Evolutionary conservation across 768 basidiomycete genomes (phyloP).

Genomic region (Crassisporium funariophilum): DNA sequence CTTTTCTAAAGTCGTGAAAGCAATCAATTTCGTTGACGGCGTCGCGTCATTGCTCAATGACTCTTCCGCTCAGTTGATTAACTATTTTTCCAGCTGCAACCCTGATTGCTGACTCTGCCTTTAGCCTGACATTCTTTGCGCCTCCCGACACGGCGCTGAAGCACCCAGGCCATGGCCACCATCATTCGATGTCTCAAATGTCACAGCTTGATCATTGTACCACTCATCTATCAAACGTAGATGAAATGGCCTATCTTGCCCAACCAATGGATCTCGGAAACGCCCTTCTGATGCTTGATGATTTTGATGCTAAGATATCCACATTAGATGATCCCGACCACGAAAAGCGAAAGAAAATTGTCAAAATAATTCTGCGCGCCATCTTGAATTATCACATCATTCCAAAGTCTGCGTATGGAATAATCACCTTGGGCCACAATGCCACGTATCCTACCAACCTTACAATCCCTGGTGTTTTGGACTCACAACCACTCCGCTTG

Average conservation of each 20-base stretch:
- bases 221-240: background rate
- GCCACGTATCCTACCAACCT: slow-evolving; percentile 55
- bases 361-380: slow-evolving; percentile 55
- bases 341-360: slow-evolving; percentile 52
- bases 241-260: slow-evolving; percentile 25
- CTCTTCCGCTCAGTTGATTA: slow-evolving; percentile 34
- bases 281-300: slow-evolving; percentile 40
- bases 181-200: slow-evolving; percentile 5
- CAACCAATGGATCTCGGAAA: slow-evolving; percentile 30
- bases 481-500: slow-evolving; percentile 47
- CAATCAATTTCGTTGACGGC: slow-evolving; percentile 41
- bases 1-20: slow-evolving; percentile 42
- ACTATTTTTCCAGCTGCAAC: background rate
- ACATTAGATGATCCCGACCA: slow-evolving; percentile 38
- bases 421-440: slow-evolving; percentile 47
- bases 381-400: slow-evolving; percentile 63
- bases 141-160: slow-evolving; percentile 47
- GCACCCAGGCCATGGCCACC: slow-evolving; percentile 19
- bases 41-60: slow-evolving; percentile 41
- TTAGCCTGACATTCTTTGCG: slow-evolving; percentile 58
- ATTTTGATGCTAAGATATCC: slow-evolving; percentile 17
- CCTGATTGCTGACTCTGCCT: background rate
- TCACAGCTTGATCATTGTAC: slow-evolving; percentile 8
- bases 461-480: slow-evolving; percentile 42
- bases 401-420: slow-evolving; percentile 35